Percentiles rank a stretch among this genome's conserved stretches.
Conservation (phyloP, 225 moss, liverwort and hornwort genomes). For the Antitrichia curtipendula region DNA sequence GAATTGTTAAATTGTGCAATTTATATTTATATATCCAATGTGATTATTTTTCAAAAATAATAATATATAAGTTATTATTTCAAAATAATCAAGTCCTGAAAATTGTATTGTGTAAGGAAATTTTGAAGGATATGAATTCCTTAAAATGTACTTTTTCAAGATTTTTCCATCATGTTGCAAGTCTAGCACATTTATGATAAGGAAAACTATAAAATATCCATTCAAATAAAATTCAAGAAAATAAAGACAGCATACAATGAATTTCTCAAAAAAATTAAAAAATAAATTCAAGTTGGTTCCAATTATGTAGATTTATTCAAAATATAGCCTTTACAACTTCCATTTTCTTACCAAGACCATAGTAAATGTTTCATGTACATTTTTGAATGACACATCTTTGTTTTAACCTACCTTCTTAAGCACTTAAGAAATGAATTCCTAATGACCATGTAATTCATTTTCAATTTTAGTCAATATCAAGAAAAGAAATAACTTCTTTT, state of each 20-base stretch:
- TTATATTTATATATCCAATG: background rate
- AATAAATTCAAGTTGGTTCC: background rate
- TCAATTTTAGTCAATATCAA: background rate
- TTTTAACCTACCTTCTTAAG: background rate
- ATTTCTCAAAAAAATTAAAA: background rate
- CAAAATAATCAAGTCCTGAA: background rate
- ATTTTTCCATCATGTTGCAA: background rate
- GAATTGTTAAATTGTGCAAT: background rate
- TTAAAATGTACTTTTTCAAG: rapidly evolving
- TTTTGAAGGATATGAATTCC: background rate
- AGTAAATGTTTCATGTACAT: background rate
- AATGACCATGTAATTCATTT: background rate
- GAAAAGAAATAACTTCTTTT: background rate
- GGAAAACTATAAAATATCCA: background rate
- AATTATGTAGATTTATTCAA: background rate
- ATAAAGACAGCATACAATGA: background rate
- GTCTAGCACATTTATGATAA: background rate
- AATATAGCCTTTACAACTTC: background rate
- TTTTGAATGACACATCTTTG: background rate
- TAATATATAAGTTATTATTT: too few species aligned
- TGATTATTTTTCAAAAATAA: background rate
- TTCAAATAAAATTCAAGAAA: background rate
- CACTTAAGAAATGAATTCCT: background rate
- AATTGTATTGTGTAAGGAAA: rapidly evolving
- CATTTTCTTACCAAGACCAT: rapidly evolving